A percentile compares a stretch with the other conserved stretches of the same genome.
Conservation (phyloP, 2,329 filamentous ascomycete species). For the Colletotrichum scovillei region DNA sequence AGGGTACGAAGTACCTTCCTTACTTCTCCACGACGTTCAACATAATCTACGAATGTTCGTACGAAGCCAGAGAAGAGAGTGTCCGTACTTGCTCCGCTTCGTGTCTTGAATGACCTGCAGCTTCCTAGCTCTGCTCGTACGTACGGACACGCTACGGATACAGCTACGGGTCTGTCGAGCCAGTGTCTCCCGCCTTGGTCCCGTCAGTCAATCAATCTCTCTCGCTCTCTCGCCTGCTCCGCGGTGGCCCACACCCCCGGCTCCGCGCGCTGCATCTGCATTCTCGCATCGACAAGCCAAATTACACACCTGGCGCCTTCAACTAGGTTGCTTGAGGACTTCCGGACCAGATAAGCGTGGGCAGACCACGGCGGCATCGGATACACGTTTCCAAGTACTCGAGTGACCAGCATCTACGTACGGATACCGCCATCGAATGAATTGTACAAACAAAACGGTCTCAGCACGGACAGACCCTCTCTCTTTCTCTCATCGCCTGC, state of each 20-base stretch:
- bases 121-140: background rate
- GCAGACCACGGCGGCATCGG: conserved; percentile 10
- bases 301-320: conserved; percentile 4
- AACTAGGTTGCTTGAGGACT: conserved; percentile 4
- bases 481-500: background rate
- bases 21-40: background rate
- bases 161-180: background rate
- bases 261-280: conserved; percentile 29
- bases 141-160: background rate
- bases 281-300: conserved; percentile 21
- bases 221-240: conserved; percentile 6
- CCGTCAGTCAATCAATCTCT: conserved; percentile 1
- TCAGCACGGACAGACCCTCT: conserved; percentile 1
- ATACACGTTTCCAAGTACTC: conserved; percentile 9
- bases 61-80: background rate
- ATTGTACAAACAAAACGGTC: conserved; percentile 19
- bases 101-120: conserved; percentile 23
- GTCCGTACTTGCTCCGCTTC: conserved; percentile 16
- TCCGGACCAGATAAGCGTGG: background rate
- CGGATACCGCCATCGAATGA: background rate
- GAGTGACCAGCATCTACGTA: background rate
- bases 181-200: conserved; percentile 11
- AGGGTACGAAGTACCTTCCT: background rate
- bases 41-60: background rate
- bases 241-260: conserved; percentile 31